phyloP scores from a whole-genome alignment of 352 stramenopile species.

The Thalassiosira ordinaria region DNA sequence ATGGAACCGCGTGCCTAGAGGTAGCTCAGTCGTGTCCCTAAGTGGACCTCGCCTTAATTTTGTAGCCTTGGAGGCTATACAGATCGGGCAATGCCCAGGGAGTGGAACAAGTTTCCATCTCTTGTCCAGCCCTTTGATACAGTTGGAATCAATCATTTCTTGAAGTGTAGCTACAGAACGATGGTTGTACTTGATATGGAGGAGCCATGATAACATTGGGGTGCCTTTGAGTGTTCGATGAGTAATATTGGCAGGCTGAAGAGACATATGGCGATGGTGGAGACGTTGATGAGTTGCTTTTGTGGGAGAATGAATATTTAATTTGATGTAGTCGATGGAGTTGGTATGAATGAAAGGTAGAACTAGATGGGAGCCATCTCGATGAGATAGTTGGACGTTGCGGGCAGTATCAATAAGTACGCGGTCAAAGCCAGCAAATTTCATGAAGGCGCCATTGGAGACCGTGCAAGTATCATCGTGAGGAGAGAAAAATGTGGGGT shows the following conservation, averaged over 20 bases:
- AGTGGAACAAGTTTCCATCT: conserved; percentile 4
- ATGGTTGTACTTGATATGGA: conserved; percentile 22
- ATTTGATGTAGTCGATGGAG: background rate
- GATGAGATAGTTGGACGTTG: background rate
- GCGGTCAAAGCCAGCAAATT: background rate
- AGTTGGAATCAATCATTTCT: background rate
- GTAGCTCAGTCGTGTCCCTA: conserved; percentile 30
- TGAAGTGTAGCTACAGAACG: background rate
- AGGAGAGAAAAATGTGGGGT: conserved; percentile 10
- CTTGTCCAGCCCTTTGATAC: background rate
- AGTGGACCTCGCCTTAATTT: conserved; percentile 16
- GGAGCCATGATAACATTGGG: background rate
- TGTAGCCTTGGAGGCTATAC: background rate
- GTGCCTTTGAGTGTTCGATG: background rate
- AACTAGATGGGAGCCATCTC: background rate
- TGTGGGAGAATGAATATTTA: background rate
- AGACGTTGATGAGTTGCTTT: background rate
- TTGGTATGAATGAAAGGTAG: background rate
- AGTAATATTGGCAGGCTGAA: background rate
- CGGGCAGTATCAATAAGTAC: background rate
- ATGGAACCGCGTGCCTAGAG: conserved; percentile 22
- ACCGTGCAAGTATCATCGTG: conserved; percentile 3
- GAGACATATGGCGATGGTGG: background rate
- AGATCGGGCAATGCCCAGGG: conserved; percentile 20
- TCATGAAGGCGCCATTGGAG: conserved; percentile 17